A percentile compares a stretch with the other conserved stretches of the same genome.
phyloP scores from a whole-genome alignment of 306 rosid species.

The Vigna mungo region DNA sequence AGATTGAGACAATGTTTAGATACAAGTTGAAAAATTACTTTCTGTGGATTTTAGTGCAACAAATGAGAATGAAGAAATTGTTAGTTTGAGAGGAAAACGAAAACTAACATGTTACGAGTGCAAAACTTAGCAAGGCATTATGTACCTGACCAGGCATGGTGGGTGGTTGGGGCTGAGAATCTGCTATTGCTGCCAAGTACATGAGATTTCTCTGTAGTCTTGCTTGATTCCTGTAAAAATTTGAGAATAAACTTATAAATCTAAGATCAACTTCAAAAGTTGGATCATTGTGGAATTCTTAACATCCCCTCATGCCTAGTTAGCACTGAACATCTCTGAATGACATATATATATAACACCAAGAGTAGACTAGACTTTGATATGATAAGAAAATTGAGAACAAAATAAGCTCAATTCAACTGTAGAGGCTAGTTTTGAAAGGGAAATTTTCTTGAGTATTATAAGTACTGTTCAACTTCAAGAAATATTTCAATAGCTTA shows the following conservation, averaged over 20 bases:
- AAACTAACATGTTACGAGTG: too few relatives aligned
- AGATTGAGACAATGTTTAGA: background rate
- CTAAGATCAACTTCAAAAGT: background rate
- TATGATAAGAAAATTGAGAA: background rate
- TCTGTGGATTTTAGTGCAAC: too few relatives aligned
- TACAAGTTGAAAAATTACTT: background rate
- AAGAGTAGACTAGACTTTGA: background rate
- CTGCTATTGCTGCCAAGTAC: slow-evolving; percentile 99
- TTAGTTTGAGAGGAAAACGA: too few relatives aligned
- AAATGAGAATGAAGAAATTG: too few relatives aligned
- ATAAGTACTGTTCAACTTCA: background rate
- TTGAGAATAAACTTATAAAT: background rate
- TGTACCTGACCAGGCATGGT: slow-evolving; percentile 89
- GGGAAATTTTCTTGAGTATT: background rate
- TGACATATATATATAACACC: background rate
- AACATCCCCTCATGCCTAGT: background rate
- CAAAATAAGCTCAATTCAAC: background rate
- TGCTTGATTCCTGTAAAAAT: slow-evolving; percentile 82
- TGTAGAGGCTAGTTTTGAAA: background rate
- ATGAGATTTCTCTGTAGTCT: slow-evolving; percentile 95
- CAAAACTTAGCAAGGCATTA: background rate
- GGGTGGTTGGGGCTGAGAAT: slow-evolving; percentile 98
- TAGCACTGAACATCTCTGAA: background rate
- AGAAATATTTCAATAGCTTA: background rate
- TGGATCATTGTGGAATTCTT: background rate